These are phyloP conservation scores for Diaporthe longicolla DNA, from an alignment of 2,329 filamentous ascomycete species.

Conservation along the genomic window DNA sequence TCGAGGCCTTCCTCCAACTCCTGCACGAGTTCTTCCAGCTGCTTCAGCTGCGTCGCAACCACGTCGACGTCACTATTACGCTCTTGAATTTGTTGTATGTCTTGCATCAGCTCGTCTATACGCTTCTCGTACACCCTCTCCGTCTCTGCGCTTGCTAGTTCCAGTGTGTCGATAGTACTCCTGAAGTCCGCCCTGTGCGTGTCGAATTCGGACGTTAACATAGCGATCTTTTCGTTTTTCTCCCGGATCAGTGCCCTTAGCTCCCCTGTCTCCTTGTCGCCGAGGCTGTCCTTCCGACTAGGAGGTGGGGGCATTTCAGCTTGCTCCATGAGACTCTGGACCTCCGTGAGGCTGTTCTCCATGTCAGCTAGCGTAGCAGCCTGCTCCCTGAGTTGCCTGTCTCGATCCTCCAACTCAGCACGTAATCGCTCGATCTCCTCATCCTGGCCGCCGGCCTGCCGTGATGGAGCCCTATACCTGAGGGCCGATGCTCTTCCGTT, in stretches of 20 bases:
- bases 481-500: conserved; percentile 67
- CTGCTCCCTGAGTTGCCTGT: conserved; percentile 91
- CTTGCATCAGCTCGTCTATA: conserved; percentile 86
- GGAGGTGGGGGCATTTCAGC: conserved; percentile 56
- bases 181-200: conserved; percentile 94
- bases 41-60: conserved; percentile 91
- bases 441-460: conserved; percentile 66
- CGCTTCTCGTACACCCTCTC: conserved; percentile 96
- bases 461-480: conserved; percentile 67
- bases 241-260: conserved; percentile 88
- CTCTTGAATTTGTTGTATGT: conserved; percentile 86
- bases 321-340: conserved; percentile 77
- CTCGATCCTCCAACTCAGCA: conserved; percentile 83
- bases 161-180: conserved; percentile 95
- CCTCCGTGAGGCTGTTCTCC: conserved; percentile 87
- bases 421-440: conserved; percentile 82
- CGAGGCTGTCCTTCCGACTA: conserved; percentile 63
- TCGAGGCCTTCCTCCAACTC: conserved; percentile 97
- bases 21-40: conserved; percentile 94
- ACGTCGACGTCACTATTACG: conserved; percentile 90
- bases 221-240: conserved; percentile 96
- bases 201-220: conserved; percentile 95
- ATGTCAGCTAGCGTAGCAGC: conserved; percentile 87
- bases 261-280: conserved; percentile 81
- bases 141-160: conserved; percentile 95